phyloP scores from a whole-genome alignment of 2,329 filamentous ascomycete genomes.

The Sporothrix euskadiensis region DNA sequence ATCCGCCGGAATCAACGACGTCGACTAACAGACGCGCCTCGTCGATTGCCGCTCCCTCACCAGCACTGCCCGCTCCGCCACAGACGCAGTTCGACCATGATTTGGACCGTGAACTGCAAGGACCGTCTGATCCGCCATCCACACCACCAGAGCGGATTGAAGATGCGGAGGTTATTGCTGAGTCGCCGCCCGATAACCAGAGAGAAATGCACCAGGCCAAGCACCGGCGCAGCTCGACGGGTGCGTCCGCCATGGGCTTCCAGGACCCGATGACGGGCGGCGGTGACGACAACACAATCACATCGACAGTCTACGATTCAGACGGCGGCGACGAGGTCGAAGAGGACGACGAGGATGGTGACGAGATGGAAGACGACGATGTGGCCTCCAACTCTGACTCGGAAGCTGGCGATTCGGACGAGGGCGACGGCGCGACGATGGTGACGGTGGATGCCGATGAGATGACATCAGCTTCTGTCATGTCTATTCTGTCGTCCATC shows the following conservation, averaged over 20 bases:
- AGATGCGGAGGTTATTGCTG: constrained; percentile 54
- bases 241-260: constrained; percentile 41
- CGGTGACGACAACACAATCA: constrained; percentile 58
- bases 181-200: constrained; percentile 62
- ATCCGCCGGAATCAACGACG: constrained; percentile 81
- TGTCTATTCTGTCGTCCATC: constrained; percentile 53
- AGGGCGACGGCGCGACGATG: constrained; percentile 71
- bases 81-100: constrained; percentile 15
- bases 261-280: constrained; percentile 53
- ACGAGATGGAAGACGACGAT: constrained; percentile 41
- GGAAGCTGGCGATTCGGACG: constrained; percentile 56
- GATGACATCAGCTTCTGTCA: constrained; percentile 67
- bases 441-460: constrained; percentile 83
- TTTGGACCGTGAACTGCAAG: constrained; percentile 52
- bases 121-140: constrained; percentile 59
- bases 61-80: constrained; percentile 46
- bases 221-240: constrained; percentile 62
- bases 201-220: constrained; percentile 64
- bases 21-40: constrained; percentile 76
- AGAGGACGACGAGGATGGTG: constrained; percentile 50
- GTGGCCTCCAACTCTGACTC: constrained; percentile 45
- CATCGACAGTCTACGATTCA: constrained; percentile 77
- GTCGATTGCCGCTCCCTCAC: constrained; percentile 47
- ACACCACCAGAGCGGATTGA: constrained; percentile 64
- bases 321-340: constrained; percentile 57